Evolutionary conservation across 75 land plant genomes (phyloP).

Genomic region (Isoetes taiwanensis): DNA sequence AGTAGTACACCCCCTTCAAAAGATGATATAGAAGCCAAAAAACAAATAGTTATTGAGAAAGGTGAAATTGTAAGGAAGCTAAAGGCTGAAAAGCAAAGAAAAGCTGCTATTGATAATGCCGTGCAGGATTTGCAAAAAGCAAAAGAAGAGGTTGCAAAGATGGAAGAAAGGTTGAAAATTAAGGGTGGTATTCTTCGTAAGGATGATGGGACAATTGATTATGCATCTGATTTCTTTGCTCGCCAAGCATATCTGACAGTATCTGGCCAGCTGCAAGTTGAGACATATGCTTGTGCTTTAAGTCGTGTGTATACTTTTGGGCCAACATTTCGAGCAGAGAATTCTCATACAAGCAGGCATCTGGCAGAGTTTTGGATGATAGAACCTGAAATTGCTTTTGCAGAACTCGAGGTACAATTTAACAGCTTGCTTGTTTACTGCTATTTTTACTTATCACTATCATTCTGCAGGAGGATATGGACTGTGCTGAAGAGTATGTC

Average conservation of each 20-base stretch:
- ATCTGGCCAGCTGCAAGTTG: slow-evolving; percentile 67
- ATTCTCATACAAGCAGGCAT: slow-evolving; percentile 28
- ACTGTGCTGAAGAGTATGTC: slow-evolving; percentile 94
- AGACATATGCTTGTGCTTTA: slow-evolving; percentile 73
- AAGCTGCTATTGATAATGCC: slow-evolving; percentile 37
- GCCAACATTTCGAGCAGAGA: slow-evolving; percentile 61
- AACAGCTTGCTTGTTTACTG: no score
- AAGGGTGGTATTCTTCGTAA: slow-evolving; percentile 41
- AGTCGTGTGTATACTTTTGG: slow-evolving; percentile 80
- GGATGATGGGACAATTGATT: slow-evolving; percentile 28
- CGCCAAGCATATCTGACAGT: slow-evolving; percentile 40
- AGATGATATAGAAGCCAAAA: slow-evolving; percentile 53
- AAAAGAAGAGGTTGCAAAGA: no score
- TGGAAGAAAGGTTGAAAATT: no score
- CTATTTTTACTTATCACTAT: no score
- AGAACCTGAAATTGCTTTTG: slow-evolving; percentile 79
- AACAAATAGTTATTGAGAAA: slow-evolving; percentile 39
- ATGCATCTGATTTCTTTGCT: slow-evolving; percentile 48
- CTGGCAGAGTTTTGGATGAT: slow-evolving; percentile 77
- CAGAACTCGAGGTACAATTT: slow-evolving; percentile 83
- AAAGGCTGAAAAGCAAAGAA: slow-evolving; percentile 54
- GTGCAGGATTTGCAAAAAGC: no score
- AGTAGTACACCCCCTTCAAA: slow-evolving; percentile 66
- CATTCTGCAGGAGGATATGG: slow-evolving; percentile 97
- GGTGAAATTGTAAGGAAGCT: slow-evolving; percentile 50